Base-by-base conservation (phyloP, 202 grass and related monocot species). In the Digitaria exilis region DNA sequence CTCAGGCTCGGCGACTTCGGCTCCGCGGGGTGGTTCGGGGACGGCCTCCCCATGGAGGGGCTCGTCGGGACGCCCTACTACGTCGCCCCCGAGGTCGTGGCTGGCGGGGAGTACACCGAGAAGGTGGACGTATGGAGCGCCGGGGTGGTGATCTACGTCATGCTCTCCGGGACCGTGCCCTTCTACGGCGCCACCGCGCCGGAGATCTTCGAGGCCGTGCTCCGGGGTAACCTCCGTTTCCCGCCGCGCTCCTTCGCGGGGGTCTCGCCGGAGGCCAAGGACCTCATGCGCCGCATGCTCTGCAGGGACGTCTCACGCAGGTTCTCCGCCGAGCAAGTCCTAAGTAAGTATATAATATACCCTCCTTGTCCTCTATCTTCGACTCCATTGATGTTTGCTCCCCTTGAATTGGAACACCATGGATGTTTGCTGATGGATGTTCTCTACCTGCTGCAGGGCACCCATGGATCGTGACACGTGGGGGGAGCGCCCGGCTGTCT, bases 71-170 rank as follows among this genome's bases (percentile, higher is more conserved):
- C 94, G n/a, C 94, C 94, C 0, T 92, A 92, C 87, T 97, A 97
- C 75, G 92, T 97, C 1, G 94, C 94, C 11, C 94, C 94, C 26
- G 94, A 97, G 90, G 94, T 97, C 51, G 87, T 97, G 5, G 69
- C 83, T 0, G 92, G 94, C 0, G 67, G 76, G 78, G 84, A 85
- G 61, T 97, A 97, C 90, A 60, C 8, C 30, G 90, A 94, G 86
- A 94, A 97, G 79, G 94, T 94, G 59, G 94, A 97, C 80, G 90
- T 97, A 24, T 97, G 94, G 94, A 97, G 94, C 83, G 86, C 88
- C 7, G 94, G 94, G 1, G 92, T 97, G 22, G 88, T 97, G 65
- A 84, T 97, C 65, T 97, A 97, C 90, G 44, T 97, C 75, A 86
- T 94, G 85, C 80, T 97, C 8, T 87, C 89, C 4, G 94, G 94